These are phyloP conservation scores for Xylaria sp. DNA, from an alignment of 2,329 filamentous ascomycete species.

Conservation along the genomic window DNA sequence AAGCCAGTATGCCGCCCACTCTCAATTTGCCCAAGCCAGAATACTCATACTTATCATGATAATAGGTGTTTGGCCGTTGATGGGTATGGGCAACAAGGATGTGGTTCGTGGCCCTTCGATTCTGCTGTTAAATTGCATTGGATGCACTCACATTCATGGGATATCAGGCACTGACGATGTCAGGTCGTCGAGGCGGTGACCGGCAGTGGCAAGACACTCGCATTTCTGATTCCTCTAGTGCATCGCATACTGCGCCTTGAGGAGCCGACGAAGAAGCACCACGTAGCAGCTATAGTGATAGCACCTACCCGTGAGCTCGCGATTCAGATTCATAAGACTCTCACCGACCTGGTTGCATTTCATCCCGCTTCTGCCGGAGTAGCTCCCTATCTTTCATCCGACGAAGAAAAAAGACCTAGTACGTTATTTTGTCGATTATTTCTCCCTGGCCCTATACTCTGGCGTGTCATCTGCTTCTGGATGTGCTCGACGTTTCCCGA, in stretches of 20 bases:
- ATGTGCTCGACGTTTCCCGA: background rate
- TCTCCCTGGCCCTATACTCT: background rate
- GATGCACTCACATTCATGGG: conserved; percentile 1
- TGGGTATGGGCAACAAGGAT: conserved; percentile 63
- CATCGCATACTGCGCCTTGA: conserved; percentile 83
- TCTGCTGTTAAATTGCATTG: background rate
- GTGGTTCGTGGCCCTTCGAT: conserved; percentile 39
- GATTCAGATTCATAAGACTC: conserved; percentile 86
- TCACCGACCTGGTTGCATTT: conserved; percentile 81
- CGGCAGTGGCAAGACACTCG: conserved; percentile 88
- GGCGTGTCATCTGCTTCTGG: background rate
- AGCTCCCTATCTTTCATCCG: conserved; percentile 63
- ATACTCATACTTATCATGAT: conserved; percentile 16
- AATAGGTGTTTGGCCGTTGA: conserved; percentile 77
- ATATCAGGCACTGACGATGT: conserved; percentile 23
- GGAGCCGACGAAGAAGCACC: conserved; percentile 87
- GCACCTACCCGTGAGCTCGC: conserved; percentile 94
- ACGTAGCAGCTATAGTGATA: conserved; percentile 90
- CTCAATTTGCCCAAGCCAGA: background rate
- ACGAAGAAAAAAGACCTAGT: conserved; percentile 65
- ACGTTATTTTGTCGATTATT: background rate
- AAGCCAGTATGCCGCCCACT: conserved; percentile 69
- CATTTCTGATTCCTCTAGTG: conserved; percentile 77
- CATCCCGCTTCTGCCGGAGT: conserved; percentile 81
- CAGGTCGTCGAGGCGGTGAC: conserved; percentile 74